Evolutionary conservation across 192 early-diverging fungal genomes (phyloP), one percentile per base, ranked within the genome.

Genomic region (Obelidium mucronatum): DNA sequence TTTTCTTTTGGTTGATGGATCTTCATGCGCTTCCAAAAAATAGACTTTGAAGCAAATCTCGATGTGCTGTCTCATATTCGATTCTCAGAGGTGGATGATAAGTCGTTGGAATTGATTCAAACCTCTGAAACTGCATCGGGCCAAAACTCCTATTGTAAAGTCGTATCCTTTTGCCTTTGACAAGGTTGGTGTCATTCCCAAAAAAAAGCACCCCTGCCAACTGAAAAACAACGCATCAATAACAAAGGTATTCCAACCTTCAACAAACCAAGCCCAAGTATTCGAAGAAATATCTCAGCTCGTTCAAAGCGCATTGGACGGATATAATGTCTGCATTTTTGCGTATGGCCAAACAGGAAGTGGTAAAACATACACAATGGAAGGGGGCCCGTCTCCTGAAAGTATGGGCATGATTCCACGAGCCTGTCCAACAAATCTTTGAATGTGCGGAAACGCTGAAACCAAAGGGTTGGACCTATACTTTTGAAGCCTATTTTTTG

Each of bases 281-380:
- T 99, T 96, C 89, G 89, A 91, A 36, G 97, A 98, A 76, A 94
- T 99, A n/a, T 92, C 94, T 33, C 96, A 97, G 79, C 85, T 99
- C 13, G 94, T 99, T 19, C 96, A 98, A 51, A 40, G 24, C 28
- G 96, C 95, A 0, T 74, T 99, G 40, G 97, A 99, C 72, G 97
- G 97, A 2, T 98, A 96, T 77, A 96, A 98, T 66, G 95, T 97
- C 8, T 96, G 95, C 76, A 97, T 99, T 40, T 99, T 99, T 86
- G 96, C 96, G 0, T 98, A 98, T 76, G 97, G 97, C 0, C 97
- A 99, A 85, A 99, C 97, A 1, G 96, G 96, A 1, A 91, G 11
- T 55, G 67, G 42, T 1, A 53, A 67, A 58, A 44, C 33, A 28
- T 62, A 52, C 68, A 86, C 81, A 24, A 88, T 88, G 87, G 88